These are phyloP conservation scores for Coemansia sp. DNA, from an alignment of 192 early-diverging fungal species.

Conservation along the genomic window DNA sequence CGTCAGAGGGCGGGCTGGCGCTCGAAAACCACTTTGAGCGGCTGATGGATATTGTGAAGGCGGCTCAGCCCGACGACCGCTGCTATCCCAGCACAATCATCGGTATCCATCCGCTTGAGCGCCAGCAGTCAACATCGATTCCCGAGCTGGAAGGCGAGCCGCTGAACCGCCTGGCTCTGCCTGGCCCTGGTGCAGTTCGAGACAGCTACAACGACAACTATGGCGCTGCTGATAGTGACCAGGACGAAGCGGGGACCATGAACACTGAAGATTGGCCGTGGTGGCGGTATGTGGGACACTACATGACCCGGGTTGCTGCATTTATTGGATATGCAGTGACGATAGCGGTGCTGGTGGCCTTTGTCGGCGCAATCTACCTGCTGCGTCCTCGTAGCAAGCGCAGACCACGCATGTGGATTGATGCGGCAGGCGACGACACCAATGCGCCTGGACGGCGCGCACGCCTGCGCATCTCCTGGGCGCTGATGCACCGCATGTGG, in stretches of 20 bases:
- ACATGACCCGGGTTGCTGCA: slow-evolving; percentile 46
- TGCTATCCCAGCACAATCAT: slow-evolving; percentile 27
- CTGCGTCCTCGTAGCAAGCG: slow-evolving; percentile 48
- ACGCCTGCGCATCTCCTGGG: slow-evolving; percentile 50
- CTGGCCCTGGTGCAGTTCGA: slow-evolving; percentile 9
- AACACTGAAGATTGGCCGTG: slow-evolving; percentile 33
- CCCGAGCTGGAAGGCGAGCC: slow-evolving; percentile 28
- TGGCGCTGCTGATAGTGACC: neutral
- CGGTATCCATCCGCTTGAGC: slow-evolving; percentile 34
- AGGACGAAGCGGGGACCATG: neutral
- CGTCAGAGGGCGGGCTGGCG: slow-evolving; percentile 7
- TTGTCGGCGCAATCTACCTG: slow-evolving; percentile 40
- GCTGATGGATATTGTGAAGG: slow-evolving; percentile 24
- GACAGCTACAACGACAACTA: slow-evolving; percentile 2
- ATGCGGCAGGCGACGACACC: slow-evolving; percentile 36
- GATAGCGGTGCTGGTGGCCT: slow-evolving; percentile 30
- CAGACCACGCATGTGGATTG: slow-evolving; percentile 52
- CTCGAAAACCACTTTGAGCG: slow-evolving; percentile 29
- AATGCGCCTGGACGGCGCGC: slow-evolving; percentile 36
- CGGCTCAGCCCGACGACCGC: slow-evolving; percentile 14
- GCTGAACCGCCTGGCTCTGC: slow-evolving; percentile 19
- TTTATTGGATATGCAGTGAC: slow-evolving; percentile 44
- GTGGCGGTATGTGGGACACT: slow-evolving; percentile 53
- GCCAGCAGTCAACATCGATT: neutral
- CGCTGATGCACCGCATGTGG: slow-evolving; percentile 56